Conservation (phyloP, 441 rosid species). For the Gossypium lobatum region DNA sequence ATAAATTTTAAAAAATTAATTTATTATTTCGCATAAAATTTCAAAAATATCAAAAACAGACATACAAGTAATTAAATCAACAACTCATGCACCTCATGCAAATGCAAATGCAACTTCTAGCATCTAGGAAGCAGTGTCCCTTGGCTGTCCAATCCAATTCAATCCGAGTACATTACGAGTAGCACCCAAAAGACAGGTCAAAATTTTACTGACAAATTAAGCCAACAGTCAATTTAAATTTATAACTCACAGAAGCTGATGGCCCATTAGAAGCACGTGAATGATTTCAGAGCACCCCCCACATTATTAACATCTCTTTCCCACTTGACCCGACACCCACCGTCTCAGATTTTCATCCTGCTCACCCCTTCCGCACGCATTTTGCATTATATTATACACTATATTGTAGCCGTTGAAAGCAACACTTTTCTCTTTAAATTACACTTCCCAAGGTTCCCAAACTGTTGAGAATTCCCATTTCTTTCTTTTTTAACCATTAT, state of each 20-base stretch:
- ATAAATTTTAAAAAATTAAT: too few relatives aligned
- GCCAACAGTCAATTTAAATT: neutral
- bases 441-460: slow-evolving; percentile 16
- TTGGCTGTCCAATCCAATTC: neutral
- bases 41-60: too few relatives aligned
- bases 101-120: too few relatives aligned
- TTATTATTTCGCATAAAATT: too few relatives aligned
- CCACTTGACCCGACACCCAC: slow-evolving; percentile 9
- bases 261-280: slow-evolving; percentile 14
- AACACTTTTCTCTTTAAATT: neutral
- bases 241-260: neutral
- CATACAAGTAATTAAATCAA: too few relatives aligned
- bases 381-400: neutral
- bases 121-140: neutral
- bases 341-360: neutral
- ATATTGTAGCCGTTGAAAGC: slow-evolving; percentile 15
- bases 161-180: neutral
- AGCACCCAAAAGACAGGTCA: neutral
- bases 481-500: neutral
- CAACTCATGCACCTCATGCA: too few relatives aligned
- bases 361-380: neutral
- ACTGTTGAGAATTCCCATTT: neutral
- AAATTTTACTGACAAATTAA: neutral
- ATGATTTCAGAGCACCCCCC: neutral
- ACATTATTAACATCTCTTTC: neutral